Base-by-base conservation (phyloP, 1,284 basidiomycete species). In the Schizophyllum commune region DNA sequence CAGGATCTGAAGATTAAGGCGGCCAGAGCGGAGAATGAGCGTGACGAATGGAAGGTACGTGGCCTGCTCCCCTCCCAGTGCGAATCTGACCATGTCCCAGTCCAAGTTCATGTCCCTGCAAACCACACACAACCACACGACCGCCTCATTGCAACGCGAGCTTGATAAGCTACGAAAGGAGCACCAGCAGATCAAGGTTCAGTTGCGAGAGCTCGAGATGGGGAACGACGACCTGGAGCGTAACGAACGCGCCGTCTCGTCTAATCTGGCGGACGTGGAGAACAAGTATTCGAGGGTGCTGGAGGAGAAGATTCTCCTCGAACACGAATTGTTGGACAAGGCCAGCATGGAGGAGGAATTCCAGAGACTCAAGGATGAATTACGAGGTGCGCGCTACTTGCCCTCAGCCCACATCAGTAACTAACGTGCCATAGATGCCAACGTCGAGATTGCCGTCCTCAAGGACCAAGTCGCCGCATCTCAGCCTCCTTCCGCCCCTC, bases 301-400 rank as follows among this genome's bases (percentile, higher is more conserved):
- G 58, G 97, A 99, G 74, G 93, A 98, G 77, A 98, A 98, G 75
- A 98, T 97, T 57, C 76, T 99, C 55, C 81, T 99, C 34, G 97
- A 99, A 73, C 94, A 98, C 68, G 97, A 99, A 71, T 79, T 99
- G n/a, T 77, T 98, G 54, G 90, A 91, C 73, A 96, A 96, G 74
- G 89, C 92, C 3, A 87, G 82, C 64, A 72, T 98, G 47, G 95
- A 98, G 71, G 96, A 97, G 73, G 92, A 97, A 70, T 85, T 83
- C 58, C 97, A 99, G 74, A 82, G 97, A 54, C 74, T 97, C 61
- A 95, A 89, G 73, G 97, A 99, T 71, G 95, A 98, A 71, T 75
- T 98, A 33, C 78, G 95, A 84, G 96, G 95, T 95, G 64, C 34
- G 57, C 64, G 56, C 59, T 59, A 34, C 58, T 52, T 52, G 54